These are phyloP conservation scores for Cystofilobasidium capitatum DNA, from an alignment of 768 basidiomycete genomes.

Conservation along the genomic window DNA sequence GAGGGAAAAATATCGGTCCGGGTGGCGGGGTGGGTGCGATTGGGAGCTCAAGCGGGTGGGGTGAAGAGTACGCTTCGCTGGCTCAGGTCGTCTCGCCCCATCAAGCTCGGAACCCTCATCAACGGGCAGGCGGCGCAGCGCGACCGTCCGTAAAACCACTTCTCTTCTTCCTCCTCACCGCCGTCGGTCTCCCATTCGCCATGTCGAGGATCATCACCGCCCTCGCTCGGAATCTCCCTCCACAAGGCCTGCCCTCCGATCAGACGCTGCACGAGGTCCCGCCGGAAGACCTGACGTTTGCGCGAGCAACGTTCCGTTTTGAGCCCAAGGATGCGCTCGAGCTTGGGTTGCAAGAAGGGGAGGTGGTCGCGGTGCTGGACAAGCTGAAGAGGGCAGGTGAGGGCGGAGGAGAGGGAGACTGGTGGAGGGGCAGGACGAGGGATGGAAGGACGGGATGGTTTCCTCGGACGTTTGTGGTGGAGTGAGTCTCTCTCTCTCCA, in stretches of 20 bases:
- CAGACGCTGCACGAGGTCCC: neutral
- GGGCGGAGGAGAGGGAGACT: conserved; percentile 59
- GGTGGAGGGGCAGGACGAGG: conserved; percentile 90
- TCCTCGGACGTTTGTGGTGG: conserved; percentile 70
- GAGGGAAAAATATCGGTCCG: conserved; percentile 30
- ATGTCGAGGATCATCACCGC: conserved; percentile 82
- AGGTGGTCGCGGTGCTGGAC: conserved; percentile 84
- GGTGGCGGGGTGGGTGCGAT: neutral
- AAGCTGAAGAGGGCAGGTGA: conserved; percentile 56
- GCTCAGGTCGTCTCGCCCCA: conserved; percentile 12
- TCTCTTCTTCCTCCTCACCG: conserved; percentile 82
- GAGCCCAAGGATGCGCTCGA: conserved; percentile 64
- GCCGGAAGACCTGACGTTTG: conserved; percentile 51
- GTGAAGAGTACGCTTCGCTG: conserved; percentile 20
- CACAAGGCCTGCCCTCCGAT: neutral
- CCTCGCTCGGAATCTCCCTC: conserved; percentile 52
- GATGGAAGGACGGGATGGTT: conserved; percentile 94
- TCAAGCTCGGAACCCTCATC: conserved; percentile 45
- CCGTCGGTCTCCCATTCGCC: conserved; percentile 83
- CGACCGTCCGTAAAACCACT: conserved; percentile 75
- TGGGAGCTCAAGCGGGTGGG: conserved; percentile 2
- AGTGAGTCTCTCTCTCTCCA: conserved; percentile 16
- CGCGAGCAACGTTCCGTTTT: conserved; percentile 70
- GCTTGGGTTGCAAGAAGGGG: conserved; percentile 70
- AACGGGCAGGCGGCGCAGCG: conserved; percentile 41